Evolutionary conservation across 2,329 filamentous ascomycete genomes (phyloP), one percentile per base, ranked within the genome.

Genomic region (Xylariaceae sp.): DNA sequence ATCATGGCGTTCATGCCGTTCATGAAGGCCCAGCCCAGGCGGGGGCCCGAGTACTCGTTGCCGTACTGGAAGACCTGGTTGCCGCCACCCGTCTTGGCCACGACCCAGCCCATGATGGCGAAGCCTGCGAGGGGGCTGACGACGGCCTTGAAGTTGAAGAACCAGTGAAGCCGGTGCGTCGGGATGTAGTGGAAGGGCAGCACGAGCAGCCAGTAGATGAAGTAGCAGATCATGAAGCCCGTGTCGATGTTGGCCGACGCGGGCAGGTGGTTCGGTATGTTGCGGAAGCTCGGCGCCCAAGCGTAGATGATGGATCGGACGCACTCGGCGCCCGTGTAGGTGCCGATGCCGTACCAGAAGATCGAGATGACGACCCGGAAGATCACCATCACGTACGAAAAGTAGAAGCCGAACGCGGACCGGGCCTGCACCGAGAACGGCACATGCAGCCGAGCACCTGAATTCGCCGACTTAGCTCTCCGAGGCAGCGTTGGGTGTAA

Each of bases 271-370:
- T 38, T 38, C 11, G 36, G 36, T 5, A 38, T 15, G 23, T 38
- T 31, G 16, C 36, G 32, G 29, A 38, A 38, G 23, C 30, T 28
- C 7, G 36, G 36, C 19, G 32, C 31, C 36, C 36, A 38, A 1
- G 51, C 50, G 19, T 45, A 40, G 19, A 56, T 41, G 28, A 55
- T 52, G 0, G 46, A 40, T 31, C 42, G 31, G 15, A 55, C 35
- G 36, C 48, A 51, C 17, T 51, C 44, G 5, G 50, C 51, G 12
- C 52, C 50, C 17, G 47, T 52, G 28, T 52, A 52, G 18, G 50
- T 52, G 6, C 47, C 46, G 30, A 53, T 52, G 2, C 50, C 51
- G 30, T 51, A 53, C 55, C 56, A 59, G 41, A 60, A 56, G 10
- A 58, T 49, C 14, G 52, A 54, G 13, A 58, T 44, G 19, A 57